Base-by-base conservation (phyloP, 2,329 filamentous ascomycete genomes). In the Sporothrix variecibatus region DNA sequence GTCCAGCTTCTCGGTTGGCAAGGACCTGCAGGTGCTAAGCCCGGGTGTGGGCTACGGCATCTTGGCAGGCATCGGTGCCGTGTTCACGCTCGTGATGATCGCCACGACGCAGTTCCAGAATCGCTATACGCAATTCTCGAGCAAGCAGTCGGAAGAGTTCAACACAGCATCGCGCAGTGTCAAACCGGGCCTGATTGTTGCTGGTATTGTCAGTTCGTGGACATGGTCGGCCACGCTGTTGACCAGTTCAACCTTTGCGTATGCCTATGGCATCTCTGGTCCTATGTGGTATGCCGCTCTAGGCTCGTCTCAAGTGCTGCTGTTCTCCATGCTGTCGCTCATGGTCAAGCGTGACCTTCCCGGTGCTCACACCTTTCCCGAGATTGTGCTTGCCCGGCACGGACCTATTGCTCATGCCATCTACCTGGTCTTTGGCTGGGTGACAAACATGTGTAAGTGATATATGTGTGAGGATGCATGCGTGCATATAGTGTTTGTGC, bases 121-220 rank as follows among this genome's bases (percentile, higher is more conserved):
- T 75, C 78, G 81, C 15, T 83, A 81, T 73, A 77, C 80, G 4
- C 73, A 76, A 28, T 81, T 84, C 78, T 84, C 82, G 6, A 84
- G 6, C 81, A 82, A 43, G 31, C 80, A 82, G 71, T 82, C 83
- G 3, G 85, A 87, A 75, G 83, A 85, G 75, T 86, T 86, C 81
- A 85, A 84, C 77, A 86, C 84, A 1, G 85, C 85, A 0, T 84
- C 82, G 4, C 79, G 83, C 53, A 81, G 79, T 53, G 81, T 85
- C 56, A 84, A 84, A 71, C 83, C 85, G 0, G 84, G 85, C 7
- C 81, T 86, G 5, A 85, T 86, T 68, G 83, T 84, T 3, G 82
- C 82, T 7, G 84, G 83, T 3, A 84, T 86, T 72, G 85, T 86
- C 15, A 84, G 82, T 4, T 84, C 85, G 1, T 87, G 85, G 85